These are phyloP conservation scores for Thalassiosira profunda DNA, from an alignment of 108 stramenopile genomes.

Conservation along the genomic window DNA sequence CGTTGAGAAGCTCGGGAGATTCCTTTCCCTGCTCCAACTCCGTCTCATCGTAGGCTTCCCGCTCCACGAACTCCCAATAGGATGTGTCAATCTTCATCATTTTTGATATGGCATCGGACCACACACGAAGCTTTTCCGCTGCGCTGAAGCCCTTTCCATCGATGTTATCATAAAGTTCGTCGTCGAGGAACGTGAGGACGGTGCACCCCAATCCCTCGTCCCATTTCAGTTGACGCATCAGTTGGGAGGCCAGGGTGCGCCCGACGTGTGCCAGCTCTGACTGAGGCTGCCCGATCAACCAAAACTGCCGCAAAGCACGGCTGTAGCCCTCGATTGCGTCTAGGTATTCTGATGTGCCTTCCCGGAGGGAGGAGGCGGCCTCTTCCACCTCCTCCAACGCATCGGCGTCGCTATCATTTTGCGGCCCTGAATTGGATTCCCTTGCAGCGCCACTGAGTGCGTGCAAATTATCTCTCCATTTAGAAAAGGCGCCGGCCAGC, in stretches of 20 bases:
- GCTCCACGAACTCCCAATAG: conserved; percentile 34
- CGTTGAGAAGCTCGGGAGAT: conserved; percentile 6
- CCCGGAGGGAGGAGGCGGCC: neutral
- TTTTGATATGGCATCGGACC: conserved; percentile 19
- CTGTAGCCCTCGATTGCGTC: conserved; percentile 2
- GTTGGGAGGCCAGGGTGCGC: conserved; percentile 15
- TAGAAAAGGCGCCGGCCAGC: neutral
- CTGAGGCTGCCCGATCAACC: neutral
- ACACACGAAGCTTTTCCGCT: conserved; percentile 10
- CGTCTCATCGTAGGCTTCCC: conserved; percentile 23
- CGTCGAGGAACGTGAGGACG: conserved; percentile 16
- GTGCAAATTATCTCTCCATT: neutral
- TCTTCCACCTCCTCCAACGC: neutral
- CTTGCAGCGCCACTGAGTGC: neutral
- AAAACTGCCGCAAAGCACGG: neutral
- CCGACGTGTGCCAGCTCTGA: conserved; percentile 19
- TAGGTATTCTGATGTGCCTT: neutral
- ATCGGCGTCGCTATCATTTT: neutral
- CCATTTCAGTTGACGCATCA: conserved; percentile 21
- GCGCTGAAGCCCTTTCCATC: neutral
- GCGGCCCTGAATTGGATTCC: too few species aligned
- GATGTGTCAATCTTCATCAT: conserved; percentile 36
- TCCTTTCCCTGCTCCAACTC: conserved; percentile 10
- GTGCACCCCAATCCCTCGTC: conserved; percentile 13
- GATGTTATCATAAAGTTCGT: conserved; percentile 12